These are phyloP conservation scores for Hypholoma sublateritium DNA, from an alignment of 768 basidiomycete genomes.

Conservation along the genomic window DNA sequence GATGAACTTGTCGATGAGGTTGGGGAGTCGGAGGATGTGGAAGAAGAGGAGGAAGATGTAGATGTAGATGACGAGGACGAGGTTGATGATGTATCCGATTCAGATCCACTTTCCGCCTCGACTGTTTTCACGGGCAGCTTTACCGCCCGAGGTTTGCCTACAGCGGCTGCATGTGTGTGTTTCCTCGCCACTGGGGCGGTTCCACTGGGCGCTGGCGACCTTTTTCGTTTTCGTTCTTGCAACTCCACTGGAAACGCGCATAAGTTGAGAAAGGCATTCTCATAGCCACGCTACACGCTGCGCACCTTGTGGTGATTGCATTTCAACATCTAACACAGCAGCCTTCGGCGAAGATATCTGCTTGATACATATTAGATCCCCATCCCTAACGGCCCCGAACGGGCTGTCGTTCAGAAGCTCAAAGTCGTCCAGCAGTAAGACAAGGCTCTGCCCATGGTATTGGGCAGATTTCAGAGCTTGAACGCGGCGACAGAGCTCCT, in stretches of 20 bases:
- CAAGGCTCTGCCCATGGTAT: slow-evolving; percentile 21
- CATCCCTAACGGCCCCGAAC: slow-evolving; percentile 44
- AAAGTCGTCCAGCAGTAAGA: slow-evolving; percentile 45
- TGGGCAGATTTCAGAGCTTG: slow-evolving; percentile 25
- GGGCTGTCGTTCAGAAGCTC: slow-evolving; percentile 43
- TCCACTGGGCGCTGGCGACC: background rate
- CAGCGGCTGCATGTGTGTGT: background rate
- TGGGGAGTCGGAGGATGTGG: slow-evolving; percentile 18
- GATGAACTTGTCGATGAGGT: slow-evolving; percentile 9
- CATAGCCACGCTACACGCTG: background rate
- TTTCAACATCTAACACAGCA: background rate
- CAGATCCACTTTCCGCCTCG: slow-evolving; percentile 11
- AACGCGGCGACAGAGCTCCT: slow-evolving; percentile 33
- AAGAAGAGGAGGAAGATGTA: slow-evolving; percentile 17
- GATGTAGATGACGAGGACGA: slow-evolving; percentile 23
- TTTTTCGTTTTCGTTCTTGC: slow-evolving; percentile 15
- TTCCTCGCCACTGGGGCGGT: background rate
- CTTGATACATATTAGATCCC: slow-evolving; percentile 44
- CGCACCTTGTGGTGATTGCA: background rate
- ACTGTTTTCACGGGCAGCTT: background rate
- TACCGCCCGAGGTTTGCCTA: background rate
- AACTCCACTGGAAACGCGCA: background rate
- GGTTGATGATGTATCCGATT: slow-evolving; percentile 21
- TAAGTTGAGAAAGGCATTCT: background rate
- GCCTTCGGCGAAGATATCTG: slow-evolving; percentile 5